Base-by-base conservation (phyloP, 495 filamentous ascomycete genomes). In the Daldinia vernicosa region DNA sequence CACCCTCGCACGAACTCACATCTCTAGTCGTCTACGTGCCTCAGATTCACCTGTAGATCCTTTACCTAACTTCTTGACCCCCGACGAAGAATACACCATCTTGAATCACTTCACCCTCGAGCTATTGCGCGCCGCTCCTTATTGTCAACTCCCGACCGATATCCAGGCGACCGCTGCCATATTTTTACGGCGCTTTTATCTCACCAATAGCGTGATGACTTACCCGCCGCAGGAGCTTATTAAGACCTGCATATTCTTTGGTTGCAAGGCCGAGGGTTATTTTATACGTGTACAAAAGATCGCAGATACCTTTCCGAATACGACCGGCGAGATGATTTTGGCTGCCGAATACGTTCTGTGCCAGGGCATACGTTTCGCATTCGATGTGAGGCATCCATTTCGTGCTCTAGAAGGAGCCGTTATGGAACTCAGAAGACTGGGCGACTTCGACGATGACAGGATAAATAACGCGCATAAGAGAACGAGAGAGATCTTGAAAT, bases 121-220 rank as follows among this genome's bases (percentile, higher is more conserved):
- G 79, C 86, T 90, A 14, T 79, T 95, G 63, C 87, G 92, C 68
- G 84, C 94, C 3, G 92, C 90, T 32, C 88, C 94, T 40, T 89
- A 90, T 69, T 90, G 92, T 72, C 88, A 92, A 30, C 85, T 94
- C 47, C 89, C 93, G 19, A 92, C 90, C 50, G 89, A 92, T 63
- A 93, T 98, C 39, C 76, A 92, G 87, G 92, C 94, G 7, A 99
- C 96, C 30, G 93, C 93, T 32, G 90, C 95, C 47, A 92, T 95
- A 79, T 98, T 94, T 79, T 88, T 98, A 50, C 90, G 91, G 59
- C 91, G 95, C 61, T 98, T 99, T 84, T 99, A 98, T 80, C 86
- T 97, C 26, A 92, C 90, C 66, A 97, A 97, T 80, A 95, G 92
- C 37, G 88, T 92, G 62, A 95, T 98, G 91, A 97, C 94, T 39